phyloP scores from a whole-genome alignment of 106 monocot genomes.

The Posidonia australis region DNA sequence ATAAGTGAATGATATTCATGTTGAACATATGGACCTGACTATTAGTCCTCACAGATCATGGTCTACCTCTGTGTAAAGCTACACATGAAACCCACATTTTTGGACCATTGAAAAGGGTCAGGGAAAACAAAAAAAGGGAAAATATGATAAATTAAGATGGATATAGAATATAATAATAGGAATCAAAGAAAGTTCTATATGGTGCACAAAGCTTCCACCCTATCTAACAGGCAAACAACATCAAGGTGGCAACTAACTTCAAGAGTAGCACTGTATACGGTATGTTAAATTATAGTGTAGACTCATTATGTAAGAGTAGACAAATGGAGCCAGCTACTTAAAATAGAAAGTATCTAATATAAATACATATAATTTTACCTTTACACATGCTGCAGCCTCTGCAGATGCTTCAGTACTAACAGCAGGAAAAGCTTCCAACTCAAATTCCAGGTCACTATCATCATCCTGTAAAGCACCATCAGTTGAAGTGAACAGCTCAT shows the following conservation, averaged over 20 bases:
- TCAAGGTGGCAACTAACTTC: background rate
- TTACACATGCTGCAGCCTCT: constrained; percentile 26
- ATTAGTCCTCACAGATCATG: too few relatives aligned
- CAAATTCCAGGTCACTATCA: constrained; percentile 30
- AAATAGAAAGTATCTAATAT: too few relatives aligned
- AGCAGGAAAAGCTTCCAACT: constrained; percentile 18
- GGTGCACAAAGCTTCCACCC: too few relatives aligned
- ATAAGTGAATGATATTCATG: background rate
- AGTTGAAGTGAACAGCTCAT: background rate
- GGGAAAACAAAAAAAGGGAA: background rate
- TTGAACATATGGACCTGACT: background rate
- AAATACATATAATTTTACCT: constrained; percentile 2
- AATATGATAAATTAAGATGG: background rate
- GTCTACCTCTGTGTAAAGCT: too few relatives aligned
- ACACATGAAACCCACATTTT: too few relatives aligned
- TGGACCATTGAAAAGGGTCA: too few relatives aligned
- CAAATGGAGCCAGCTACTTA: background rate
- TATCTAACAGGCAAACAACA: too few relatives aligned
- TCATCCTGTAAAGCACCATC: constrained; percentile 16
- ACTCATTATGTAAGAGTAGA: background rate
- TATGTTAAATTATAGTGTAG: too few relatives aligned
- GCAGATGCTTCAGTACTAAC: constrained; percentile 15
- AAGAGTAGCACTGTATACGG: background rate
- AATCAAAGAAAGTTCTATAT: background rate
- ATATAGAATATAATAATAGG: background rate